Percentiles rank a stretch among this genome's conserved stretches.
Conservation (phyloP, 176 grass and related monocot genomes). For the Aegilops longissima region DNA sequence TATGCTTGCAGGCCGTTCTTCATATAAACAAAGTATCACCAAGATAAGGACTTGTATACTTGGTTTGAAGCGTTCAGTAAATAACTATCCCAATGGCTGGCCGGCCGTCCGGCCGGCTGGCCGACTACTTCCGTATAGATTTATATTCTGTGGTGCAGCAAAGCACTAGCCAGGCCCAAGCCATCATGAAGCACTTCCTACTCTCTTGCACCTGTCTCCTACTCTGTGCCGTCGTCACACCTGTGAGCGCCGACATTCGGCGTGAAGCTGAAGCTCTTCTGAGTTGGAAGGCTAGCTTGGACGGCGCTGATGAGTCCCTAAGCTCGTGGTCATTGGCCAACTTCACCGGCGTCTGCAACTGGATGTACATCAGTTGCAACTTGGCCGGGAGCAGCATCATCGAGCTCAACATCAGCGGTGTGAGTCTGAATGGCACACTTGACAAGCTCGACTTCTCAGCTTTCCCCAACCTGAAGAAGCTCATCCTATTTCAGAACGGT, state of each 20-base stretch:
- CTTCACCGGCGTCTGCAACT: neutral
- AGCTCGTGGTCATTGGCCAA: neutral
- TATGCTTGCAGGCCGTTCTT: neutral
- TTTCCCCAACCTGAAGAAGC: neutral
- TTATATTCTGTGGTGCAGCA: neutral
- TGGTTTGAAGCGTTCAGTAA: neutral
- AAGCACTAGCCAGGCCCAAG: neutral
- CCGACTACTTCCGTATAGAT: neutral
- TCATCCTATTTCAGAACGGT: neutral
- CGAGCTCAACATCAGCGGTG: neutral
- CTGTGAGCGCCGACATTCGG: neutral
- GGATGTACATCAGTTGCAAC: neutral
- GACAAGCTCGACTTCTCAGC: neutral
- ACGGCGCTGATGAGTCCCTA: neutral
- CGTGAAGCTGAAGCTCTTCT: slow-evolving; percentile 9
- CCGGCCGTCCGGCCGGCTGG: neutral
- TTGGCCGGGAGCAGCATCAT: neutral
- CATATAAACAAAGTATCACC: neutral
- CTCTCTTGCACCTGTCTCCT: neutral
- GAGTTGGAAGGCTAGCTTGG: neutral
- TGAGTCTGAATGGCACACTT: slow-evolving; percentile 2
- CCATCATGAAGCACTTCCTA: neutral
- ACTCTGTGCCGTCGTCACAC: neutral
- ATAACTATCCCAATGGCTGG: neutral
- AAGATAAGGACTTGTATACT: neutral